Conservation (phyloP, 768 basidiomycete genomes). For the Clathrus columnatus region DNA sequence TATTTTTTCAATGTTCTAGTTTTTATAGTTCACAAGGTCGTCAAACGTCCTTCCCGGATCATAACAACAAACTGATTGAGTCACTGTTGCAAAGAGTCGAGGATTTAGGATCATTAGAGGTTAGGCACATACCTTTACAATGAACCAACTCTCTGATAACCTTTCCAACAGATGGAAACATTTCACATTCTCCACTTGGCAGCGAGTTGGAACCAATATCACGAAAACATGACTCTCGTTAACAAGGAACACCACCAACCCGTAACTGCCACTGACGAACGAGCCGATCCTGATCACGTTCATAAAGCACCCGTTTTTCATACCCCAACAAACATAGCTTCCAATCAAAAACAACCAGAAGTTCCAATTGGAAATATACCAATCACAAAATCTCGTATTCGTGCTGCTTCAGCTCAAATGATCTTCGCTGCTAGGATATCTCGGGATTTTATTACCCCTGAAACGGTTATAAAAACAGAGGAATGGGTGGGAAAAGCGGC, state of each 20-base stretch:
- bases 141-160: background rate
- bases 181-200: slow-evolving; percentile 78
- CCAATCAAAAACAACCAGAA: background rate
- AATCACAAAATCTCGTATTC: slow-evolving; percentile 32
- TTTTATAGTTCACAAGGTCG: slow-evolving; percentile 86
- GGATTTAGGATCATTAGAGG: slow-evolving; percentile 64
- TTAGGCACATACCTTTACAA: slow-evolving; percentile 19
- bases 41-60: slow-evolving; percentile 71
- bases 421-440: slow-evolving; percentile 71
- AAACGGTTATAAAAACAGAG: slow-evolving; percentile 51
- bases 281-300: slow-evolving; percentile 26
- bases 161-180: slow-evolving; percentile 62
- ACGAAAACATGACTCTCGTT: slow-evolving; percentile 15
- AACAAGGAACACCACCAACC: no score
- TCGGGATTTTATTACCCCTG: slow-evolving; percentile 66
- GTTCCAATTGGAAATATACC: slow-evolving; percentile 5
- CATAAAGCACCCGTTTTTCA: slow-evolving; percentile 11
- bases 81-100: slow-evolving; percentile 39
- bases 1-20: slow-evolving; percentile 26
- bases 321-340: background rate
- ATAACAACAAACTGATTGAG: slow-evolving; percentile 56
- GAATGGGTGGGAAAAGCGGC: slow-evolving; percentile 35
- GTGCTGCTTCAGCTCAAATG: slow-evolving; percentile 75
- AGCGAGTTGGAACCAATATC: slow-evolving; percentile 47
- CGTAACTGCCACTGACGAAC: slow-evolving; percentile 35